Percentiles rank a stretch among this genome's conserved stretches.
Evolutionary conservation across 768 basidiomycete genomes (phyloP).

Genomic region (Pleurotus platypus): DNA sequence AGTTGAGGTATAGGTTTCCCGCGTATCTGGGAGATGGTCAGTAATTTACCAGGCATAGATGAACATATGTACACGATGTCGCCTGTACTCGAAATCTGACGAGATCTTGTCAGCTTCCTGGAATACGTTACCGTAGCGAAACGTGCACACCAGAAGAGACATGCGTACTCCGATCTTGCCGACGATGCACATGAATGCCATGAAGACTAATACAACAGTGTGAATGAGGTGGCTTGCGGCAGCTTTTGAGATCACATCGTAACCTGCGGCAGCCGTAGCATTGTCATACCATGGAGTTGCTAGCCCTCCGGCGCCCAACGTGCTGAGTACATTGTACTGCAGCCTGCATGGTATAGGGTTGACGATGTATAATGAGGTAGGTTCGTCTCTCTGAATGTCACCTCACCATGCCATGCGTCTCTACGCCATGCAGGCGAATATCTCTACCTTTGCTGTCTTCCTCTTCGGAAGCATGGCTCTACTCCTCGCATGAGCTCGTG

Average conservation of each 20-base stretch:
- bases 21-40: slow-evolving; percentile 19
- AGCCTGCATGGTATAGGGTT: too few species aligned
- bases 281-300: slow-evolving; percentile 30
- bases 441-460: too few species aligned
- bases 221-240: neutral
- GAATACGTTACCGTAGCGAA: too few species aligned
- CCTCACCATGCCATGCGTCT: too few species aligned
- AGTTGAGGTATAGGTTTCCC: slow-evolving; percentile 28
- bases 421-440: too few species aligned
- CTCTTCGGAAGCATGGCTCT: too few species aligned
- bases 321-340: slow-evolving; percentile 26
- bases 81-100: slow-evolving; percentile 25
- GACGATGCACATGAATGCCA: slow-evolving; percentile 26
- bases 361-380: too few species aligned
- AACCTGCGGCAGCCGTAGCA: slow-evolving; percentile 27
- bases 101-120: too few species aligned
- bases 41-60: neutral
- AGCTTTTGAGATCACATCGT: slow-evolving; percentile 11
- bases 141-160: slow-evolving; percentile 18
- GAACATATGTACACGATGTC: slow-evolving; percentile 23
- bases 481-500: too few species aligned
- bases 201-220: slow-evolving; percentile 17
- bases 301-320: slow-evolving; percentile 27
- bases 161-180: slow-evolving; percentile 26
- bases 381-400: too few species aligned